A percentile compares a stretch with the other conserved stretches of the same genome.
Evolutionary conservation across 805 yeast genomes (phyloP).

Genomic region (Ogataea parapolymorpha): DNA sequence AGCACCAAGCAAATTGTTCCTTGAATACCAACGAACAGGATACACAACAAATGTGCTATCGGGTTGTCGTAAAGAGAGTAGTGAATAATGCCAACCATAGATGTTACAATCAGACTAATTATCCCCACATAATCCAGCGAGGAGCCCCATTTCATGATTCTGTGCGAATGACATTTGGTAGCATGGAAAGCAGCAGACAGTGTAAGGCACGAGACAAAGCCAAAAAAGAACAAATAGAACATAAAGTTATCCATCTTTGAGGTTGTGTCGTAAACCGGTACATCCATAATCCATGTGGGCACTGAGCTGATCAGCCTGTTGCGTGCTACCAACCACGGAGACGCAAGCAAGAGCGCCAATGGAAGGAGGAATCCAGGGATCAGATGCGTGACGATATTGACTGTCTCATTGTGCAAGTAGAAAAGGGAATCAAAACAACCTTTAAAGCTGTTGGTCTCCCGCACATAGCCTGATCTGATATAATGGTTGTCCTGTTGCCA

Average conservation of each 20-base stretch:
- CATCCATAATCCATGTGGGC: constrained; percentile 25
- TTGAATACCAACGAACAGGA: constrained; percentile 44
- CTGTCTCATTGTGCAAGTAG: constrained; percentile 51
- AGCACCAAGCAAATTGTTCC: constrained; percentile 62
- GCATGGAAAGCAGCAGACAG: constrained; percentile 52
- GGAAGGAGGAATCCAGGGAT: constrained; percentile 41
- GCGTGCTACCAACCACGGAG: constrained; percentile 23
- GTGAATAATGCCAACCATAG: constrained; percentile 38
- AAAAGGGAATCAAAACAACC: constrained; percentile 40
- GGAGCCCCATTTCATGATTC: constrained; percentile 43
- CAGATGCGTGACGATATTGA: constrained; percentile 50
- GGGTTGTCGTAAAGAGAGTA: constrained; percentile 45
- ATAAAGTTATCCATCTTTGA: constrained; percentile 37
- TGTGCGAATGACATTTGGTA: constrained; percentile 46
- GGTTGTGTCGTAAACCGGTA: constrained; percentile 27
- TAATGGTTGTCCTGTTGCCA: constrained; percentile 60
- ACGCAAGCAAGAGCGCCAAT: constrained; percentile 13
- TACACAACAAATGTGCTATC: constrained; percentile 35
- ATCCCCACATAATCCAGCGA: constrained; percentile 56
- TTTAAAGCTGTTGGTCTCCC: constrained; percentile 40
- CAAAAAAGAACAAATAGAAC: constrained; percentile 43
- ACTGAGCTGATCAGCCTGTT: constrained; percentile 19
- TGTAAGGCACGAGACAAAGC: constrained; percentile 43
- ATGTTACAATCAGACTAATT: constrained; percentile 46
- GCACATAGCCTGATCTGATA: constrained; percentile 49